Base-by-base conservation (phyloP, 2,329 filamentous ascomycete species). In the Sarocladium strictum region DNA sequence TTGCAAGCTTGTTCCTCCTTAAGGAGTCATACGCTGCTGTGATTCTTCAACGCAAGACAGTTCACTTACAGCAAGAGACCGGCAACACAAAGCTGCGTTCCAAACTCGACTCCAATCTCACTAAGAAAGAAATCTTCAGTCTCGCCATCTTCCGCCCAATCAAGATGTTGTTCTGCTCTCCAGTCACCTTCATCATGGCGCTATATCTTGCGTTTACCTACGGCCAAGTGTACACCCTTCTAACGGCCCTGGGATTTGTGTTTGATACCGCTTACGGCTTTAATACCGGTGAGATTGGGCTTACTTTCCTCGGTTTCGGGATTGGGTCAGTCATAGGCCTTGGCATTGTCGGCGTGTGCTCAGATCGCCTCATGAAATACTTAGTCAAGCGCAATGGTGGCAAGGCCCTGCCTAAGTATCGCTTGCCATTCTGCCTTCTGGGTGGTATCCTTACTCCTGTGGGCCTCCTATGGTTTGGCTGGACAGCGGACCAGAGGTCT, bases 391-490 rank as follows among this genome's bases (percentile, higher is more conserved):
- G 32, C 55, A 51, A 51, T n/a, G 56, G 54, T 15, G 52, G 55
- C 6, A 41, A 58, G 21, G 32, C 59, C 35, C 54, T 60, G 45
- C 73, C 75, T 4, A 75, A 78, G 58, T 64, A 73, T 62, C 68
- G 77, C 0, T 63, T 81, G 2, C 69, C 71, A 0, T 66, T 72
- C 1, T 70, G 79, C 45, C 67, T 78, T 3, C 64, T 72, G 19
- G 75, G 74, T 11, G 74, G 74, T 12, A 55, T 72, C 1, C 54
- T 78, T 17, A 72, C 83, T 9, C 79, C 79, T 0, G 60, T 74
- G 2, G 74, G 75, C 1, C 68, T 83, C 51, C 80, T 83, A 61
- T 70, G 73, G 65, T 81, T 80, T 57, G 77, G 77, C 9, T 83
- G 77, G 76, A 75, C 75, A 0, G 70, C 73, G 0, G 62, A 81